Base-by-base conservation (phyloP, 108 stramenopile species). In the Nannochloropsis granulata region DNA sequence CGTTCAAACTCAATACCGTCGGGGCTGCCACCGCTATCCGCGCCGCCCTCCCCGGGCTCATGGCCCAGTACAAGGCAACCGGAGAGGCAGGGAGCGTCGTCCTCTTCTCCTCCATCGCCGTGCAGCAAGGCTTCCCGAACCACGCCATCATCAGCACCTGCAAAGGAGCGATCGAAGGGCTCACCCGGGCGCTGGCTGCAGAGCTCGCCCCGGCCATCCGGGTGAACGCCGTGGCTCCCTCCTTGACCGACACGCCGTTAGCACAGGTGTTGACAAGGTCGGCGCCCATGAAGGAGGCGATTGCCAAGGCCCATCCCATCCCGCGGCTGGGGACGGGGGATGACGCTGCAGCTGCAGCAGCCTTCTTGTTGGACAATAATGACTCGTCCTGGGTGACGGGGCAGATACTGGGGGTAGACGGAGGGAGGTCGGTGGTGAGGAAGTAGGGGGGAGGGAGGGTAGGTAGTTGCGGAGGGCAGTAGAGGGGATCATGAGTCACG, bases 41-140 rank as follows among this genome's bases (percentile, higher is more conserved):
- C 56, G 56, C 56, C 56, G 56, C 56, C 21, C 56, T 71, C 7
- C 56, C 56, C 16, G 56, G 56, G 2, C 56, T 71, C 16, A 71
- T 16, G 21, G 56, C 56, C 56, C 56, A 71, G 56, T 11, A 71
- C 2, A 71, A 71, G 56, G n/a, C 16, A 71, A 71, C 21, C 7
- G 56, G 56, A n/a, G 56, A 71, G 56, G 56, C 56, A 16, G 56
- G 56, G 16, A 71, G 56, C 25, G 79, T 83, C 44, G 88, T 83
- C 13, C 84, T 85, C 43, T 88, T 85, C 44, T 88, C 88, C 21
- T 83, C 81, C 34, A 24, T 88, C 21, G 85, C 88, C 71, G 85
- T 81, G 24, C 81, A 43, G 78, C 81, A 42, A 43, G 88, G 88
- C 19, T 46, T 88, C 23, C 45, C 87, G 23, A 87, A 87, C 81